Percentiles rank a stretch among this genome's conserved stretches.
These are phyloP conservation scores for Coccinonectria pachysandricola DNA, from an alignment of 2,329 filamentous ascomycete species.

Conservation along the genomic window DNA sequence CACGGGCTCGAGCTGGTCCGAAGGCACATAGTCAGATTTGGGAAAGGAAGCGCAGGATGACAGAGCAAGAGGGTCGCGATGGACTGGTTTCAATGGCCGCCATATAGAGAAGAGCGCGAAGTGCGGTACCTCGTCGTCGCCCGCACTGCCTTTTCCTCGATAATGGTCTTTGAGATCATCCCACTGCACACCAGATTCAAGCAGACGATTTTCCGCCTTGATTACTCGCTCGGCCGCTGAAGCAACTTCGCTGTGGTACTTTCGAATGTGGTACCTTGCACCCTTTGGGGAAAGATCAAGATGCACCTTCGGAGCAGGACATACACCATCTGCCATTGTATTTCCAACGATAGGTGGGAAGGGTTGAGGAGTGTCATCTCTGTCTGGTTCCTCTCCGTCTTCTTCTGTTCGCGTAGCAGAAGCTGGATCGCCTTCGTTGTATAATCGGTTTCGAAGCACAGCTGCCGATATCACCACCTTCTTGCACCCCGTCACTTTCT, in stretches of 20 bases:
- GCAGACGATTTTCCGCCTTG: constrained; percentile 1
- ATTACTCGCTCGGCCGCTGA: constrained; percentile 1
- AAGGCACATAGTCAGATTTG: constrained; percentile 3
- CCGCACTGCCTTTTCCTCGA: not conserved
- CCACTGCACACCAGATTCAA: constrained; percentile 1
- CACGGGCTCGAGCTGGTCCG: constrained; percentile 1
- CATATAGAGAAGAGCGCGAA: constrained; percentile 5
- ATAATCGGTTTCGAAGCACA: constrained; percentile 3
- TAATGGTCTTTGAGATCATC: constrained; percentile 3
- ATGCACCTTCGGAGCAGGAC: constrained; percentile 4
- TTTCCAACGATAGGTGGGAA: constrained; percentile 2
- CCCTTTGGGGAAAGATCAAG: constrained; percentile 3
- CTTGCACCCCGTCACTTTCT: constrained; percentile 4
- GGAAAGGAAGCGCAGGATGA: constrained; percentile 3
- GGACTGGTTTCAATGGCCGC: constrained; percentile 4
- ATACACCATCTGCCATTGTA: constrained; percentile 1
- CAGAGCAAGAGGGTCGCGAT: constrained; percentile 3
- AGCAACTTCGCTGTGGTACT: constrained; percentile 2
- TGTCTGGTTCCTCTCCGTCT: not conserved
- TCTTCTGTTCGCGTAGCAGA: constrained; percentile 1
- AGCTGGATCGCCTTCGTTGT: constrained; percentile 2
- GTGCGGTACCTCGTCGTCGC: constrained; percentile 1
- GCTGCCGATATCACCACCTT: constrained; percentile 3
- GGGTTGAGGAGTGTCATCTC: not conserved
- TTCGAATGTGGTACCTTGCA: constrained; percentile 5